phyloP scores from a whole-genome alignment of 2,329 filamentous ascomycete species.

The Diaporthe velutina region DNA sequence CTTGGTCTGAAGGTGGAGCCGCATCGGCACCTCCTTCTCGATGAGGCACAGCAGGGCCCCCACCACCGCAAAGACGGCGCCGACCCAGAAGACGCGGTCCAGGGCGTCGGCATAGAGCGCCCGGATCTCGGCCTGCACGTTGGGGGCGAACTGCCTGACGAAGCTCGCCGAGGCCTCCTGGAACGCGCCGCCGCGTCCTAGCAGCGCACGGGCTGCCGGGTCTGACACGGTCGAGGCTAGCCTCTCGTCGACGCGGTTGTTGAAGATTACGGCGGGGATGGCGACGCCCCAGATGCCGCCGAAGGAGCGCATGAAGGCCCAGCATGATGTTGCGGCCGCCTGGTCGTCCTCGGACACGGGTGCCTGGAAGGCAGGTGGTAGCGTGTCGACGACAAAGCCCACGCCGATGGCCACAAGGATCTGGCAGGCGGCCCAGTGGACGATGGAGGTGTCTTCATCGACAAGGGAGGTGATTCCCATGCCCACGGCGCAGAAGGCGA shows the following conservation, averaged over 20 bases:
- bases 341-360: conserved; percentile 50
- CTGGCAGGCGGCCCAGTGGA: conserved; percentile 56
- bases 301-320: conserved; percentile 58
- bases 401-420: conserved; percentile 54
- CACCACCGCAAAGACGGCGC: conserved; percentile 44
- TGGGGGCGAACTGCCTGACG: conserved; percentile 32
- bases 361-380: conserved; percentile 59
- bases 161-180: conserved; percentile 43
- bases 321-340: conserved; percentile 53
- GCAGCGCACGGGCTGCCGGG: conserved; percentile 1
- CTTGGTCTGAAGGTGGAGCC: conserved; percentile 40
- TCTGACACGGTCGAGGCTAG: conserved; percentile 22
- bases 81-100: conserved; percentile 43
- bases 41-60: conserved; percentile 42
- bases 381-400: conserved; percentile 56
- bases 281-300: conserved; percentile 60
- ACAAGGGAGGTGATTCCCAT: conserved; percentile 52
- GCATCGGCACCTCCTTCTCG: conserved; percentile 43
- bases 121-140: conserved; percentile 40
- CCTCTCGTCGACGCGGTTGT: conserved; percentile 39
- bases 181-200: conserved; percentile 44
- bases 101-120: conserved; percentile 40
- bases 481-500: conserved; percentile 47
- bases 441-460: conserved; percentile 50
- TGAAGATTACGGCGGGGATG: conserved; percentile 58